Evolutionary conservation across 495 filamentous ascomycete genomes (phyloP), one percentile per base, ranked within the genome.

Genomic region (Talaromyces stipitatus): DNA sequence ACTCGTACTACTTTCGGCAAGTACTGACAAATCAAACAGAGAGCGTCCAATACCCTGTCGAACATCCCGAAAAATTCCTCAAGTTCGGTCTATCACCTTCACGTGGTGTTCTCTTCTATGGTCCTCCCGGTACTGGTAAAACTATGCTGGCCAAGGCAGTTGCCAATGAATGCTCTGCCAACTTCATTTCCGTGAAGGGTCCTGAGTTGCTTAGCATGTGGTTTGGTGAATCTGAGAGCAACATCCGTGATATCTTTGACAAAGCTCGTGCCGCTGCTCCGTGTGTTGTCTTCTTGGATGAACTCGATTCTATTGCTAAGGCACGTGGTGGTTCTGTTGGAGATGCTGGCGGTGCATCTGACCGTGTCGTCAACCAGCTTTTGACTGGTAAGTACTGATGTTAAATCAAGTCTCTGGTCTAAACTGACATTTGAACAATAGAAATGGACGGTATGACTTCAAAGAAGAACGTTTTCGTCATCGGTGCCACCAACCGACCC

Each of bases 401-500:
- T 30, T 12, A 16, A 51, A 30, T 29, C 47, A 12, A 26, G 30
- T 3, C 6, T 11, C 29, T 52, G 4, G n/a, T 12, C 22, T 20
- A 33, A 62, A 62, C 83, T 86, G 76, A 85, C 65, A 29, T 7
- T 10, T 45, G 7, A 2, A n/a, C 38, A 63, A 33, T 66, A 92
- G 91, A 96, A 84, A 96, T 96, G 91, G 91, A 96, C 64, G 91
- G 91, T 65, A 96, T 96, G 91, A 97, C 95, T 48, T 96, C 92
- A 7, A 98, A 98, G 89, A 98, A 98, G 88, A 98, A 98, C 74
- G 94, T 98, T 64, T 98, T 98, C 78, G 94, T 98, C 63, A 98
- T 98, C 64, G 94, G 94, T 73, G 94, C 94, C 29, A 98, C 94
- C 68, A 98, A 98, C 79, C 85, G 94, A 77, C 94, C 94, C 38